Base-by-base conservation (phyloP, 2,329 filamentous ascomycete species). In the Penicillium hordei region DNA sequence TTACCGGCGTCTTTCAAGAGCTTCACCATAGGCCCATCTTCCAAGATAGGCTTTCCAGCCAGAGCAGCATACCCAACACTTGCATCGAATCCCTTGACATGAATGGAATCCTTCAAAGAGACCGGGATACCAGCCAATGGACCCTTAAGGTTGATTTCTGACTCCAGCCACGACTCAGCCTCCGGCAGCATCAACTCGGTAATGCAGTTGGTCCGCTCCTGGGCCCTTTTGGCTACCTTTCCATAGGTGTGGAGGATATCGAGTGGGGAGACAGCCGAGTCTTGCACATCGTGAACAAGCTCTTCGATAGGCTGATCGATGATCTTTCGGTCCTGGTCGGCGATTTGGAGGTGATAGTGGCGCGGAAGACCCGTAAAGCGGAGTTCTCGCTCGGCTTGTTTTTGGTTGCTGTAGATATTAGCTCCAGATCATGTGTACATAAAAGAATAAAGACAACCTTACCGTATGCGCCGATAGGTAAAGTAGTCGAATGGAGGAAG, bases 51-150 rank as follows among this genome's bases (percentile, higher is more conserved):
- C 67, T 93, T 90, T 49, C 86, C 85, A 0, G 87, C 84, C 63
- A 91, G 86, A 52, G 81, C 78, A 36, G 89, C 91, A 75, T 92
- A 96, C 2, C 91, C 93, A 1, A 96, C 89, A 5, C 86, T 89
- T 17, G 86, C 86, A 71, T 96, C 91, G 66, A 92, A 96, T 15
- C 91, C 93, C 50, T 86, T 88, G 12, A 96, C 89, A 15, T 88
- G 84, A 61, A 96, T 84, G 1, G 85, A 83, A 70, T 77, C 93
- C 70, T 97, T 97, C 62, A 97, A 74, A 48, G 89, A 93, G 36
- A 97, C 83, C 0, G 93, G 92, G 48, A 97, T 89, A 17, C 93
- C 93, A 0, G 93, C 92, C 33, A 97, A 77, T 0, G 93, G 91
- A 0, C 92, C 92, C 67, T 89, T 84, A 33, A 93, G 76, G 70